Percentiles rank a stretch among this genome's conserved stretches.
Evolutionary conservation across 495 filamentous ascomycete species (phyloP).

Genomic region (Neurospora sp.): DNA sequence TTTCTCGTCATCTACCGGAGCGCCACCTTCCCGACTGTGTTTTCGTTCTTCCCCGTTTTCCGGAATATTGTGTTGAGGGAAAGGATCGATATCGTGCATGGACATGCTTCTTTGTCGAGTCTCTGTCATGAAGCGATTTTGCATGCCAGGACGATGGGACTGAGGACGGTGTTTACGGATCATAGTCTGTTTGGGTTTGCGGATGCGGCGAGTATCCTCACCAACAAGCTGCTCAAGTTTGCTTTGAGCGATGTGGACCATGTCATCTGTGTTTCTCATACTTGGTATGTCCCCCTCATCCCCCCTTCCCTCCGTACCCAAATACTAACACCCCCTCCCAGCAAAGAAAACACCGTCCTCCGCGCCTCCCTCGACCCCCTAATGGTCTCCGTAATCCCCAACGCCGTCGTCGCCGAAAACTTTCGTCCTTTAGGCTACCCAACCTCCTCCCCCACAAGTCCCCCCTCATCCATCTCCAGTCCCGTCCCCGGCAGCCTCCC

Average conservation of each 20-base stretch:
- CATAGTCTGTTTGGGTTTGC: conserved; percentile 98
- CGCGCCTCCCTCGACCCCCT: conserved; percentile 88
- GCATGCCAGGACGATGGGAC: conserved; percentile 90
- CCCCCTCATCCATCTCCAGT: conserved; percentile 22
- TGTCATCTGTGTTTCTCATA: conserved; percentile 96
- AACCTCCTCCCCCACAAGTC: conserved; percentile 16
- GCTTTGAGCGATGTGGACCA: conserved; percentile 94
- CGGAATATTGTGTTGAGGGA: conserved; percentile 92
- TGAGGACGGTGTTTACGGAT: conserved; percentile 93
- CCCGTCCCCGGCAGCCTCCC: conserved; percentile 11
- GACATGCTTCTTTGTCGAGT: conserved; percentile 83
- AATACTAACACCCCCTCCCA: conserved; percentile 23
- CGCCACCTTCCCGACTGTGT: conserved; percentile 92
- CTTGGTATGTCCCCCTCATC: conserved; percentile 52
- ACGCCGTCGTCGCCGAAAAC: conserved; percentile 93
- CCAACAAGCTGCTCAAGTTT: conserved; percentile 95
- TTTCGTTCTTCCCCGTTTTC: conserved; percentile 95
- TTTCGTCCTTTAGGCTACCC: conserved; percentile 59
- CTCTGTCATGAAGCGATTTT: conserved; percentile 92
- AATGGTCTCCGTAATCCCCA: conserved; percentile 96
- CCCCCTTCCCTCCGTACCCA: neutral
- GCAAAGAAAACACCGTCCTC: conserved; percentile 97
- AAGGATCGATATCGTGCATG: conserved; percentile 92
- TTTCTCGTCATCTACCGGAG: conserved; percentile 93
- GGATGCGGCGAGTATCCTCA: conserved; percentile 88